Evolutionary conservation across 495 filamentous ascomycete genomes (phyloP), one percentile per base, ranked within the genome.

Genomic region (Penicillium lividum): DNA sequence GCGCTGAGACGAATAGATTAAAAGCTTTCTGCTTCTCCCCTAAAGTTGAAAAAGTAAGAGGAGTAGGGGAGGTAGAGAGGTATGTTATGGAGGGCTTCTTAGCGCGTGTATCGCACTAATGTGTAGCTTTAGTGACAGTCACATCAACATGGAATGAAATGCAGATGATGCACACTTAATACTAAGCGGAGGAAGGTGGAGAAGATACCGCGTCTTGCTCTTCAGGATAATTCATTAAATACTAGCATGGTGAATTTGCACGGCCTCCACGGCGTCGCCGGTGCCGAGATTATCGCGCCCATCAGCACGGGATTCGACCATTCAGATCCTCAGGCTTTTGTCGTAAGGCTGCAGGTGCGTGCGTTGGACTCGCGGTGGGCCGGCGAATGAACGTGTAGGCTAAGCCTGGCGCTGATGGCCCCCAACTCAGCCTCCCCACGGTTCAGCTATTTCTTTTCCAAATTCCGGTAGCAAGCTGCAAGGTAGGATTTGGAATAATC

Each of bases 291-390:
- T 30, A 27, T 38, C 49, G 57, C 27, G 25, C 36, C 51, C 50
- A 50, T 46, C 54, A 30, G 28, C 36, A 36, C 38, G 34, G 54
- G 55, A 58, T 57, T 54, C 40, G 53, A 54, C 29, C 40, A 42
- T 18, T 51, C 36, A 28, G 29, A 25, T n/a, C 25, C 33, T 51
- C 16, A 10, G 29, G 31, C 45, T 36, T 56, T 55, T 52, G 28
- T 56, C 40, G 52, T 68, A 69, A 69, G 64, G 67, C 64, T 69
- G 67, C 64, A 69, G 60, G 60, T 34, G 40, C 54, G 51, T 65
- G 57, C 64, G 56, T 64, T 60, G 61, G 47, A 58, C 50, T 65
- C 36, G 51, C 36, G 3, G 22, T 53, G 34, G 6, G 13, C 10
- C 53, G 31, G 31, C 59, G 54, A 64, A 69, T 58, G 49, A 62